Evolutionary conservation across 768 basidiomycete species (phyloP).

Genomic region (Hypholoma fasciculare): DNA sequence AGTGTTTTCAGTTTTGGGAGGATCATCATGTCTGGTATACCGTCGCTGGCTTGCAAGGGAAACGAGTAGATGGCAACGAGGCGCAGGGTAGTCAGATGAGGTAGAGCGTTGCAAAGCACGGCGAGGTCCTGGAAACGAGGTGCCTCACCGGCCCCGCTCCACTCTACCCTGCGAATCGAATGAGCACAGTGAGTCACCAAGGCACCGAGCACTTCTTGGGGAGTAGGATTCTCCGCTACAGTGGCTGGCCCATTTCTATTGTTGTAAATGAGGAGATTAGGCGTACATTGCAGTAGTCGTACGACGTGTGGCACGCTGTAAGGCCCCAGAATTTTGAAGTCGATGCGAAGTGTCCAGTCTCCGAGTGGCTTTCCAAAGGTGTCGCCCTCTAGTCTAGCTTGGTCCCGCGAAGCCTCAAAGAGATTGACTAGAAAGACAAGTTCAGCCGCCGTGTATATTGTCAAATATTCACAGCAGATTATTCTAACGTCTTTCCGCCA

Average conservation of each 20-base stretch:
- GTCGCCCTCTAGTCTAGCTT: neutral
- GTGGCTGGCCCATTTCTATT: conserved; percentile 32
- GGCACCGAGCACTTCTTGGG: conserved; percentile 31
- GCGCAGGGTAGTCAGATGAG: conserved; percentile 38
- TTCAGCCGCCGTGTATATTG: conserved; percentile 35
- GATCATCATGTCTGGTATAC: conserved; percentile 21
- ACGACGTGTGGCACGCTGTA: conserved; percentile 27
- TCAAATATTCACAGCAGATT: conserved; percentile 40
- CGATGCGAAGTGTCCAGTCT: conserved; percentile 39
- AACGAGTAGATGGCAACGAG: conserved; percentile 40
- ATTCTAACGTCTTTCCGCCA: conserved; percentile 38
- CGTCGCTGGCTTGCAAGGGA: conserved; percentile 18
- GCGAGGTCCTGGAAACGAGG: conserved; percentile 41
- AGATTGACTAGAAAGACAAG: conserved; percentile 31
- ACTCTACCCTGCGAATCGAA: conserved; percentile 44
- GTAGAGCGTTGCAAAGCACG: conserved; percentile 30
- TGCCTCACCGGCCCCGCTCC: conserved; percentile 41
- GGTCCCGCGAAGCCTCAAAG: conserved; percentile 29
- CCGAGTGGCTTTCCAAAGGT: conserved; percentile 31
- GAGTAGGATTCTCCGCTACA: conserved; percentile 23
- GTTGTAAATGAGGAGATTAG: conserved; percentile 43
- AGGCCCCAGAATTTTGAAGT: conserved; percentile 36
- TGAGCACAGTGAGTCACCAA: conserved; percentile 29
- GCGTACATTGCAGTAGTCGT: conserved; percentile 39
- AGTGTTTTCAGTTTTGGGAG: conserved; percentile 41